These are phyloP conservation scores for Plasmodium falciparum DNA, from an alignment of 169 alveolate species.

Conservation along the genomic window DNA sequence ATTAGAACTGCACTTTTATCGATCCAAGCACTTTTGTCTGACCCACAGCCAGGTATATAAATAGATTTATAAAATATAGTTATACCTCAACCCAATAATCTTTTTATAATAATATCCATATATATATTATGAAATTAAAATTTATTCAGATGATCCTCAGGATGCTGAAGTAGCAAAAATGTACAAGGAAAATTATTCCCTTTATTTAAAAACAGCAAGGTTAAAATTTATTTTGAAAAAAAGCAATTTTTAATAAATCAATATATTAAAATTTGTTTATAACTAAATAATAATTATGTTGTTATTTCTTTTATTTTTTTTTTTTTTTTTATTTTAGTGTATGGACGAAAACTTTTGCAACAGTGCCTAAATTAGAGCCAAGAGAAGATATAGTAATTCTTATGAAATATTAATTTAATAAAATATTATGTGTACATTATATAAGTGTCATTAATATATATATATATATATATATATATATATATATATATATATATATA, in stretches of 20 bases:
- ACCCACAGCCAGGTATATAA: slow-evolving; percentile 89
- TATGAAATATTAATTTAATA: neutral
- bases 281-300: too few relatives aligned
- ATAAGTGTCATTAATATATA: slow-evolving; percentile 12
- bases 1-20: slow-evolving; percentile 94
- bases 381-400: slow-evolving; percentile 68
- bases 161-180: slow-evolving; percentile 93
- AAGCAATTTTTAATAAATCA: too few relatives aligned
- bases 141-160: slow-evolving; percentile 88
- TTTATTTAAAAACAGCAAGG: slow-evolving; percentile 88
- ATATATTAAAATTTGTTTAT: too few relatives aligned
- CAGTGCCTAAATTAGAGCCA: slow-evolving; percentile 50
- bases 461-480: too few relatives aligned
- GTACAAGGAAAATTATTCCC: slow-evolving; percentile 85
- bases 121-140: too few relatives aligned
- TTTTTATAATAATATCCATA: too few relatives aligned
- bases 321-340: slow-evolving; percentile 74
- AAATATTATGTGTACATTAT: slow-evolving; percentile 65
- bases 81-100: neutral
- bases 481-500: neutral
- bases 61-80: neutral
- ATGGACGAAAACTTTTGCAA: slow-evolving; percentile 87
- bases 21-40: slow-evolving; percentile 91
- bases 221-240: slow-evolving; percentile 9
- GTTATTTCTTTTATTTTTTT: neutral